Evolutionary conservation across 2,329 filamentous ascomycete species (phyloP), one percentile per base, ranked within the genome.

Genomic region (Sporothrix brunneoviolacea): DNA sequence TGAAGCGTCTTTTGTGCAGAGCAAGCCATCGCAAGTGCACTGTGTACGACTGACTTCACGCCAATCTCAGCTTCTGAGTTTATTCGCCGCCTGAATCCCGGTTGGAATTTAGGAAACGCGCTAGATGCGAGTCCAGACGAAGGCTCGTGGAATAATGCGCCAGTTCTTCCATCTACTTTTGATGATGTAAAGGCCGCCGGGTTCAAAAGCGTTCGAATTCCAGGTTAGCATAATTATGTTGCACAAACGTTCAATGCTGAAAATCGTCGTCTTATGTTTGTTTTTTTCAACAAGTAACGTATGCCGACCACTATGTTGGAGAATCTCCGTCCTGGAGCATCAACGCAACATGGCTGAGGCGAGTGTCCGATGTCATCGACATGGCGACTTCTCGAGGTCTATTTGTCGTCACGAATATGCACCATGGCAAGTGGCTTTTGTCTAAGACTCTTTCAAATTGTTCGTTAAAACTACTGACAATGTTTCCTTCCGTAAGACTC

Each of bases 51-150:
- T 1, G 7, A 15, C 2, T 78, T 77, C 59, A 61, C 61, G 3
- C 59, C 67, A 4, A 68, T 77, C 41, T 68, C 73, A 0, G 76
- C 75, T 0, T 61, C 65, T 1, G 62, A 70, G 3, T 79, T 61
- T 39, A 56, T 80, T 42, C 65, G 67, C 5, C 69, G 66, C 8
- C 65, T 80, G 36, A 75, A 75, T 43, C 73, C 77, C 0, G 78
- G 79, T 8, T 82, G 79, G 79, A 82, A 82, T 55, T 57, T 81
- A 8, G 79, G 79, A 9, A 82, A 82, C 50, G 80, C 77, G 0
- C 68, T 82, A 27, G 80, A 82, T 58, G 76, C 77, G 1, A 63
- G 71, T 8, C 72, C 77, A 5, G 66, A 72, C 43, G 79, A 83
- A 59, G 77, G 75, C 5, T 75, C 71, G 3, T 83, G 78, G 79